Base-by-base conservation (phyloP, 1,139 yeast species). In the Schizosaccharomyces versatilis region DNA sequence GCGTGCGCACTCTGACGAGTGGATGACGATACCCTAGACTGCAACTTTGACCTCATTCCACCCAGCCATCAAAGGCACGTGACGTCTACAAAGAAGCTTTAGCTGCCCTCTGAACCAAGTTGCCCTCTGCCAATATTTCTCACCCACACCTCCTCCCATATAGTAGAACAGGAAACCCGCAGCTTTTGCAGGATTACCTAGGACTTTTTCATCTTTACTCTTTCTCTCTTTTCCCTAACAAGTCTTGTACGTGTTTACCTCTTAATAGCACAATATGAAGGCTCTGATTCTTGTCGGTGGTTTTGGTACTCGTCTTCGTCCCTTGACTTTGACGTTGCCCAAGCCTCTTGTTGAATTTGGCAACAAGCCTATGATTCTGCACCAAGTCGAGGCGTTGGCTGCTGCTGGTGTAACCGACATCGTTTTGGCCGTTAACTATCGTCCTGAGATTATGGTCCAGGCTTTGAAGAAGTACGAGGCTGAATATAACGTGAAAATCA, bases 231-330 rank as follows among this genome's bases (percentile, higher is more conserved):
- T 32, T 44, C n/a, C 49, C 32, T 44, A n/a, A n/a, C 14, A 12
- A 24, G 32, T 14, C 36, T 44, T 8, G n/a, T 10, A 15, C 47
- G 15, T 36, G 51, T 53, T 49, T 19, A 24, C 24, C 14, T 40
- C 39, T 17, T 47, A 12, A 12, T 44, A 7, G n/a, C 17, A 32
- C 15, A 47, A 3, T 24, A 55, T 55, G 57, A 55, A 55, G 52
- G 57, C 57, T 32, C 47, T 52, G 38, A 52, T 52, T 41, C 54
- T 52, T 38, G 54, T 52, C 52, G 58, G 58, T 19, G 58, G 58
- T 8, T 90, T 86, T 76, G 99, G 99, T 77, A 90, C 99, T 67
- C 93, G 99, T 75, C 83, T 90, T 75, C 88, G 99, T 79, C 99
- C 99, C 61, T 77, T 90, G 58, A 93, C 99, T 59, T 77, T 93